These are phyloP conservation scores for Phytophthora multivora DNA, from an alignment of 352 stramenopile genomes.

Conservation along the genomic window DNA sequence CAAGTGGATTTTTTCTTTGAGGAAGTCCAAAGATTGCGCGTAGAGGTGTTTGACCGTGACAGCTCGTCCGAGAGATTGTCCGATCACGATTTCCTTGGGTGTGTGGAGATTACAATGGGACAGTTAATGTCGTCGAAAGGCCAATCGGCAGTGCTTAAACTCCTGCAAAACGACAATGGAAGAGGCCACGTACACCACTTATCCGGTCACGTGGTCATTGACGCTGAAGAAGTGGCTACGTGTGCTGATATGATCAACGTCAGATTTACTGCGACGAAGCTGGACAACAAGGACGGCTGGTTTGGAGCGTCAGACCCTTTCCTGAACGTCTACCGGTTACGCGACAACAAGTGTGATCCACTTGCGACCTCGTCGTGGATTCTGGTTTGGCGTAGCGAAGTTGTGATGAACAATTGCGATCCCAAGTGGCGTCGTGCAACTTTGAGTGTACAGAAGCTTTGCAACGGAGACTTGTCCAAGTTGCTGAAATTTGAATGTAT, in stretches of 20 bases:
- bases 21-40: slow-evolving; percentile 75
- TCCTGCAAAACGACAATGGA: slow-evolving; percentile 54
- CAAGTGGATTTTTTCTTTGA: slow-evolving; percentile 83
- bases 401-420: slow-evolving; percentile 73
- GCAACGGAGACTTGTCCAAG: slow-evolving; percentile 64
- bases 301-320: slow-evolving; percentile 81
- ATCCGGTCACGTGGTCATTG: slow-evolving; percentile 65
- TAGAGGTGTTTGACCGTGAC: slow-evolving; percentile 86
- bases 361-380: slow-evolving; percentile 51
- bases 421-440: slow-evolving; percentile 63
- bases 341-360: slow-evolving; percentile 45
- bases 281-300: slow-evolving; percentile 84
- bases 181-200: slow-evolving; percentile 46
- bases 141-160: slow-evolving; percentile 59
- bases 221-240: slow-evolving; percentile 70
- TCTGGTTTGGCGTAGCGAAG: slow-evolving; percentile 69
- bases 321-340: slow-evolving; percentile 74
- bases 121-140: slow-evolving; percentile 72
- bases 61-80: slow-evolving; percentile 61
- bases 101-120: slow-evolving; percentile 78
- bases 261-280: slow-evolving; percentile 60
- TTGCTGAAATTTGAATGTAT: slow-evolving; percentile 76
- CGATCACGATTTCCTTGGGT: slow-evolving; percentile 75
- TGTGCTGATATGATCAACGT: slow-evolving; percentile 71
- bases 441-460: slow-evolving; percentile 67